Percentiles rank a stretch among this genome's conserved stretches.
Conservation (phyloP, 1,139 yeast species). For the Kluyveromyces sp. region DNA sequence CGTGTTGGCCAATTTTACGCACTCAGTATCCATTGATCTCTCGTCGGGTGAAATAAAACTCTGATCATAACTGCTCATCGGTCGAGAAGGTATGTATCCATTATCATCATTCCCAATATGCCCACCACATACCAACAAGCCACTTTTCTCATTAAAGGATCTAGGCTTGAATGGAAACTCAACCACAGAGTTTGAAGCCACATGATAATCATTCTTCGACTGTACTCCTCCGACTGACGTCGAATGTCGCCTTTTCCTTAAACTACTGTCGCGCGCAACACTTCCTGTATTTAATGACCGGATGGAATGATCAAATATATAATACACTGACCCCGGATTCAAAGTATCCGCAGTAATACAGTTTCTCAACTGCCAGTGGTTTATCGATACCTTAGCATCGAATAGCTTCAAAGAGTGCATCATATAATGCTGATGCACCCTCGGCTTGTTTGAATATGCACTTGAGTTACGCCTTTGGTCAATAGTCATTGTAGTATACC, state of each 20-base stretch:
- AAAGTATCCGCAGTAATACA: conserved; percentile 45
- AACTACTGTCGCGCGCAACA: conserved; percentile 1
- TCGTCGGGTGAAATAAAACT: conserved; percentile 2
- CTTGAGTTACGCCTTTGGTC: not conserved
- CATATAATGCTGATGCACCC: conserved; percentile 26
- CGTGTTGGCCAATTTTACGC: conserved; percentile 20
- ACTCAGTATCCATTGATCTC: conserved; percentile 13
- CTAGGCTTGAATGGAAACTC: conserved; percentile 57
- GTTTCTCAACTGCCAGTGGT: conserved; percentile 88
- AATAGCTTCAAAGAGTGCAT: conserved; percentile 28
- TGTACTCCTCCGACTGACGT: conserved; percentile 1
- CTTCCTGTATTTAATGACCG: conserved; percentile 36
- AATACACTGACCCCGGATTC: conserved; percentile 37
- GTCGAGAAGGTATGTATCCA: conserved; percentile 11
- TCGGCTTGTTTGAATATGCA: not conserved
- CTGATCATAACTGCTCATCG: conserved; percentile 5
- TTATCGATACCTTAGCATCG: conserved; percentile 31
- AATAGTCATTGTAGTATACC: conserved; percentile 9
- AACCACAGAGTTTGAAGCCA: conserved; percentile 32
- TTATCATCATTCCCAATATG: conserved; percentile 37
- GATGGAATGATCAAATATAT: conserved; percentile 42
- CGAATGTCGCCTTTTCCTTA: conserved; percentile 22
- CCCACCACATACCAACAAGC: conserved; percentile 65
- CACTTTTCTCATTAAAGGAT: conserved; percentile 56
- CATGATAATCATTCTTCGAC: conserved; percentile 9